Conservation (phyloP, 2,329 filamentous ascomycete genomes). For the Ceratocystis albifundus region DNA sequence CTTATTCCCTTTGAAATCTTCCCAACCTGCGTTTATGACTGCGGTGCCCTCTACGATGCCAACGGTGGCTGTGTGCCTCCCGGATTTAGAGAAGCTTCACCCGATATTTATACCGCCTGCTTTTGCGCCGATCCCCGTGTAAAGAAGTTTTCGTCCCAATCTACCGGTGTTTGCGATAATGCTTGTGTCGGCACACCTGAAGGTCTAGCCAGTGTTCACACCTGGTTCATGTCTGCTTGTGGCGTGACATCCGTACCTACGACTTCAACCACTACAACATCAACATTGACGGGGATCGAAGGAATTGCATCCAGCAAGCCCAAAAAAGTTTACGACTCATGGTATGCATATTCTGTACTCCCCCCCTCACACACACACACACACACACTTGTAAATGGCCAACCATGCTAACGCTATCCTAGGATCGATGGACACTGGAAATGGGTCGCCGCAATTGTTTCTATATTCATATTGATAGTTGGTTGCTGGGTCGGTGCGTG, state of each 20-base stretch:
- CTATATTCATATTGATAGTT: conserved; percentile 58
- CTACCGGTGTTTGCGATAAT: conserved; percentile 50
- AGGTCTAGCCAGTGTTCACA: conserved; percentile 45
- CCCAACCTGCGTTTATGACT: conserved; percentile 50
- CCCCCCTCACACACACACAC: too few species aligned
- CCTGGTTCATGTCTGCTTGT: conserved; percentile 62
- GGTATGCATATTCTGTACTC: conserved; percentile 14
- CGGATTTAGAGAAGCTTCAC: conserved; percentile 26
- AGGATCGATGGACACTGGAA: conserved; percentile 61
- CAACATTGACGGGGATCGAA: not conserved
- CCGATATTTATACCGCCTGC: conserved; percentile 51
- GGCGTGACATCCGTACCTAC: conserved; percentile 29
- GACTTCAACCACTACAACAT: conserved; percentile 25
- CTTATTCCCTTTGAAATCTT: conserved; percentile 48
- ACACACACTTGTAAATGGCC: not conserved
- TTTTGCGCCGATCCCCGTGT: conserved; percentile 59
- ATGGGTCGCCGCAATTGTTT: conserved; percentile 72
- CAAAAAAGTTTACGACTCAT: conserved; percentile 18
- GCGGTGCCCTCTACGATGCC: conserved; percentile 54
- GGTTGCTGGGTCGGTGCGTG: conserved; percentile 56
- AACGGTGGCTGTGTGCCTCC: conserved; percentile 60
- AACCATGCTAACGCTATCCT: not conserved
- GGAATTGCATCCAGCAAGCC: conserved; percentile 1
- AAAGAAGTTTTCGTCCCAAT: conserved; percentile 43
- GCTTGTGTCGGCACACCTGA: conserved; percentile 39